phyloP scores from a whole-genome alignment of 2,329 filamentous ascomycete species.

The Blastomyces gilchristii region DNA sequence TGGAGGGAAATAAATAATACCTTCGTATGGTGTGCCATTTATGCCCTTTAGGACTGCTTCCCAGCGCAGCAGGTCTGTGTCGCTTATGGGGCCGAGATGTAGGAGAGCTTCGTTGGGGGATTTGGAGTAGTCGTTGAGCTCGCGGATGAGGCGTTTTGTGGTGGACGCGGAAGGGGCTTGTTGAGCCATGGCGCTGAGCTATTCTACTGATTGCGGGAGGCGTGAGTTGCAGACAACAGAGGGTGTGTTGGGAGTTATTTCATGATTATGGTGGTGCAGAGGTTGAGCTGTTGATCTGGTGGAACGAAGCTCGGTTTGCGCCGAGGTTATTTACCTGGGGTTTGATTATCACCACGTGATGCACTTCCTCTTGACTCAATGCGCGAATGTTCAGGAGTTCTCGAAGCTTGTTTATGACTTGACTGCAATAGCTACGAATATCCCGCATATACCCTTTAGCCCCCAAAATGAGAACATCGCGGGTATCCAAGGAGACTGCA shows the following conservation, averaged over 20 bases:
- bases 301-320: neutral
- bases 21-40: slow-evolving; percentile 50
- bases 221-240: neutral
- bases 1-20: slow-evolving; percentile 27
- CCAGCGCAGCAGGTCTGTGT: slow-evolving; percentile 50
- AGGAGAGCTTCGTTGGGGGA: slow-evolving; percentile 48
- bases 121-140: slow-evolving; percentile 48
- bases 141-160: slow-evolving; percentile 51
- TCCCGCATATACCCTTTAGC: neutral
- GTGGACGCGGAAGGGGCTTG: slow-evolving; percentile 26
- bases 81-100: slow-evolving; percentile 46
- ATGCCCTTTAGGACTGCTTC: slow-evolving; percentile 52
- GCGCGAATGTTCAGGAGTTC: too few relatives aligned
- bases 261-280: neutral
- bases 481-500: slow-evolving; percentile 49
- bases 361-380: too few relatives aligned
- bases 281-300: neutral
- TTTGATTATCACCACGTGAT: neutral
- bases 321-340: neutral
- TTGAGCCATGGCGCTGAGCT: slow-evolving; percentile 2
- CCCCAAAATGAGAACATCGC: slow-evolving; percentile 46
- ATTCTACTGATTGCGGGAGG: neutral
- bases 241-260: neutral
- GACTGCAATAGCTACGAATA: neutral
- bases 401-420: too few relatives aligned